Conservation (phyloP, 2,329 filamentous ascomycete species). For the Aureobasidium sp. region DNA sequence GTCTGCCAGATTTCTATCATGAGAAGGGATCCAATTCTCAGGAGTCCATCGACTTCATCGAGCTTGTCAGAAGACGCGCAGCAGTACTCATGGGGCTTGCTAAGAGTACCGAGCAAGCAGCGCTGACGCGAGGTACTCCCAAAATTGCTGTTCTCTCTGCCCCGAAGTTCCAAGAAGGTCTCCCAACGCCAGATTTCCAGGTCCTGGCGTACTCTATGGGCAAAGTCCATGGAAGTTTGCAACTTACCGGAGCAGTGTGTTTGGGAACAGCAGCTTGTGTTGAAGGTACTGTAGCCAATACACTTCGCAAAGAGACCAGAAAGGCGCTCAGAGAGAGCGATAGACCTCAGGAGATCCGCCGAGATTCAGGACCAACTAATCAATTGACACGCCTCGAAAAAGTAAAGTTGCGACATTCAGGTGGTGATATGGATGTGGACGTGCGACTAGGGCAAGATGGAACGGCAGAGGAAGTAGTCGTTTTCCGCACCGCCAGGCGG, state of each 20-base stretch:
- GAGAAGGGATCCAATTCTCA: constrained; percentile 12
- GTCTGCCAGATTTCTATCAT: constrained; percentile 17
- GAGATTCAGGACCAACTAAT: too few relatives aligned
- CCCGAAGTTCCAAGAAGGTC: constrained; percentile 7
- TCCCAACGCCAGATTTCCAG: constrained; percentile 20
- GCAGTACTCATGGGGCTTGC: constrained; percentile 23
- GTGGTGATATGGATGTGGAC: constrained; percentile 27
- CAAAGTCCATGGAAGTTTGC: constrained; percentile 29
- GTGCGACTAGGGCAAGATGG: constrained; percentile 20
- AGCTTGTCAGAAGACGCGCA: constrained; percentile 20
- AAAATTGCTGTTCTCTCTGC: constrained; percentile 23
- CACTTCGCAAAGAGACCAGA: constrained; percentile 7
- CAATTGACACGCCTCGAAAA: constrained; percentile 18
- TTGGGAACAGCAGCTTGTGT: constrained; percentile 27
- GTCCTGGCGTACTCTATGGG: constrained; percentile 29
- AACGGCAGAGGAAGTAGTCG: constrained; percentile 24
- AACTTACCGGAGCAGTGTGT: constrained; percentile 31
- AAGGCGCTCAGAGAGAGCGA: background rate
- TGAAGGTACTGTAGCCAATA: constrained; percentile 26
- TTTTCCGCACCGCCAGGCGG: constrained; percentile 22
- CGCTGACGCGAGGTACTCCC: constrained; percentile 22
- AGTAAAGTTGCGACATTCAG: constrained; percentile 24
- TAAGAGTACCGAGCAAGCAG: constrained; percentile 20
- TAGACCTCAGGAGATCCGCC: background rate
- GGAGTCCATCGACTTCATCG: constrained; percentile 20